These are phyloP conservation scores for Samsoniella hepiali DNA, from an alignment of 2,329 filamentous ascomycete species.

Conservation along the genomic window DNA sequence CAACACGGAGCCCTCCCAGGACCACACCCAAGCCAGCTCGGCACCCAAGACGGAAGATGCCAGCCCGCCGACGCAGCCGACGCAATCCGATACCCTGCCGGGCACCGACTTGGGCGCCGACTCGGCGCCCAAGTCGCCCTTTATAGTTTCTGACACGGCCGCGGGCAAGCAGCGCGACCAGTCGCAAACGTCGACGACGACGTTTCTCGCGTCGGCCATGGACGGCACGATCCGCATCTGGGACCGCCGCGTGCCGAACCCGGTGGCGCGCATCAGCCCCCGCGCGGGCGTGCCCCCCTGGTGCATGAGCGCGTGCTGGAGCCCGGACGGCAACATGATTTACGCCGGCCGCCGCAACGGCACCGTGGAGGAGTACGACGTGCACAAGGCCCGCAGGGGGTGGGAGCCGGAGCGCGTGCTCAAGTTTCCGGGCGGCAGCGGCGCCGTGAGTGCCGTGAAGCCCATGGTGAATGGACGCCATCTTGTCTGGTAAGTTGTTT, in stretches of 20 bases:
- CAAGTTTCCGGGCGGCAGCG: slow-evolving; percentile 85
- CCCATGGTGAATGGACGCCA: slow-evolving; percentile 92
- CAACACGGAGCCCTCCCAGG: background rate
- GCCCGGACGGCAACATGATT: slow-evolving; percentile 89
- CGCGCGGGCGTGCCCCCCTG: slow-evolving; percentile 79
- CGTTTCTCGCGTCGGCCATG: slow-evolving; percentile 84
- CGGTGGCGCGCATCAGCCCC: slow-evolving; percentile 75
- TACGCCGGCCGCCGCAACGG: slow-evolving; percentile 89
- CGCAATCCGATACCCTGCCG: slow-evolving; percentile 3
- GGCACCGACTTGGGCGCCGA: slow-evolving; percentile 3
- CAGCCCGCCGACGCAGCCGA: background rate
- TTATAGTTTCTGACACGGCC: slow-evolving; percentile 31
- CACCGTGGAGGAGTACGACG: slow-evolving; percentile 89
- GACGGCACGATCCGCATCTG: slow-evolving; percentile 89
- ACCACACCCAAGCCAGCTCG: background rate
- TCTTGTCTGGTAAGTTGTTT: slow-evolving; percentile 63
- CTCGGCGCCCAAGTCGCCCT: slow-evolving; percentile 26
- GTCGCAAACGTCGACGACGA: slow-evolving; percentile 65
- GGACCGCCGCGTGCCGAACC: slow-evolving; percentile 75
- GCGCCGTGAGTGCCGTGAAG: slow-evolving; percentile 80
- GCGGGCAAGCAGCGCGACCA: slow-evolving; percentile 46
- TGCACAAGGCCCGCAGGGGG: slow-evolving; percentile 68
- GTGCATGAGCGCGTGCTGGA: slow-evolving; percentile 98
- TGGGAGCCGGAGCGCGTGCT: slow-evolving; percentile 75
- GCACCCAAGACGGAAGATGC: background rate